Conservation (phyloP, 2,329 filamentous ascomycete genomes). For the Botrytis squamosa region DNA sequence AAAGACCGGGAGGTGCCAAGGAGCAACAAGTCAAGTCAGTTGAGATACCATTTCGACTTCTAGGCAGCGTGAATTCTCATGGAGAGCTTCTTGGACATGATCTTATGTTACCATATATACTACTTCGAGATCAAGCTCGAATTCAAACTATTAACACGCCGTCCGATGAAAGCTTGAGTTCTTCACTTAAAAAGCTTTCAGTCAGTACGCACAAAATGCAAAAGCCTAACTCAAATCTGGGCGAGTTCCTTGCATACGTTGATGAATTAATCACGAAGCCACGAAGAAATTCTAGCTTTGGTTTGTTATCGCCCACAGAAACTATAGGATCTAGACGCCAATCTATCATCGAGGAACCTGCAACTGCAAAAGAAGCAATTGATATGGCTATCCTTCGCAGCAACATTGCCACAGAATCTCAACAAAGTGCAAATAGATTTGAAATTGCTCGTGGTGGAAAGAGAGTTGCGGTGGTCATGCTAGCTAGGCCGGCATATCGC, state of each 20-base stretch:
- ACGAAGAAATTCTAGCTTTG: conserved; percentile 52
- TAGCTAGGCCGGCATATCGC: conserved; percentile 84
- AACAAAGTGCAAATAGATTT: conserved; percentile 86
- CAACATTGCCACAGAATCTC: conserved; percentile 64
- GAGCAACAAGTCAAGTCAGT: conserved; percentile 87
- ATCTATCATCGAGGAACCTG: conserved; percentile 55
- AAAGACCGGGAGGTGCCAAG: conserved; percentile 73
- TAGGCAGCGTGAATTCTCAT: conserved; percentile 86
- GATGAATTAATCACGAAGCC: conserved; percentile 68
- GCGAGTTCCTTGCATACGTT: conserved; percentile 75
- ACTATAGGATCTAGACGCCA: conserved; percentile 54
- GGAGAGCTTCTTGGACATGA: conserved; percentile 92
- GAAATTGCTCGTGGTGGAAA: conserved; percentile 92
- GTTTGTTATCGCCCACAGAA: conserved; percentile 71
- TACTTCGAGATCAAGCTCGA: conserved; percentile 76
- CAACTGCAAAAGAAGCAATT: conserved; percentile 78
- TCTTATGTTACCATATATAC: conserved; percentile 88
- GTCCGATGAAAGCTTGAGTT: conserved; percentile 20
- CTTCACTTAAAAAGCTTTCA: conserved; percentile 23
- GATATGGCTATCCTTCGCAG: conserved; percentile 87
- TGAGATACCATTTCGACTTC: conserved; percentile 86
- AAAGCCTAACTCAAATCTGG: conserved; percentile 43
- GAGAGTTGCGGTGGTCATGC: conserved; percentile 84
- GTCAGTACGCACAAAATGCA: conserved; percentile 33
- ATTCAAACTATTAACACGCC: conserved; percentile 34